Conservation (phyloP, 2,329 filamentous ascomycete genomes). For the Zymoseptoria passerinii region DNA sequence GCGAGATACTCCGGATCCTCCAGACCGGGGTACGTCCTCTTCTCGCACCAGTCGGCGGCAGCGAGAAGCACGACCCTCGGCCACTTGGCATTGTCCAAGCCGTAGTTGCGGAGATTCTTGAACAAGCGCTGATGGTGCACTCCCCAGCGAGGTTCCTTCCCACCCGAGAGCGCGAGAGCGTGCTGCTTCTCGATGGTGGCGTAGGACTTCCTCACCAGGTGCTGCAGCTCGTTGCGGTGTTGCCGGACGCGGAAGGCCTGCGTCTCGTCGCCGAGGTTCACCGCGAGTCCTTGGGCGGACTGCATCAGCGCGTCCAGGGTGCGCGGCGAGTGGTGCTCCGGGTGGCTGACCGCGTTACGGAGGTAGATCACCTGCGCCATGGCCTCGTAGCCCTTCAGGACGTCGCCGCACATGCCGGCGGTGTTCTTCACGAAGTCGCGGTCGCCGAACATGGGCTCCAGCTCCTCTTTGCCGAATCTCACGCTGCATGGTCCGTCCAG, state of each 20-base stretch:
- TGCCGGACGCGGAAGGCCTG: background rate
- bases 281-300: background rate
- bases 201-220: background rate
- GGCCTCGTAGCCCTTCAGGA: background rate
- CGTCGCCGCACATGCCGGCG: constrained; percentile 1
- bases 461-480: background rate
- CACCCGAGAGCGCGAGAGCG: background rate
- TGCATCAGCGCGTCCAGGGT: constrained; percentile 1
- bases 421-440: background rate
- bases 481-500: background rate
- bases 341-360: constrained; percentile 1
- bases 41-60: background rate
- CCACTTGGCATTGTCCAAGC: background rate
- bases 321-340: background rate
- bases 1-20: background rate
- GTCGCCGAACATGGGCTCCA: background rate
- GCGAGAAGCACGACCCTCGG: background rate
- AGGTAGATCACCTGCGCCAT: background rate
- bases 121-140: background rate
- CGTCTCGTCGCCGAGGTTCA: background rate
- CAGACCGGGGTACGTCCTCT: background rate
- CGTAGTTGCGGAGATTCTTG: background rate
- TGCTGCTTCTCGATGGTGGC: background rate
- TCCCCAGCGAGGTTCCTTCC: background rate
- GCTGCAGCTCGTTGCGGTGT: constrained; percentile 1